Percentiles rank a stretch among this genome's conserved stretches.
Conservation (phyloP, 2,329 filamentous ascomycete species). For the Exophiala aquamarina region DNA sequence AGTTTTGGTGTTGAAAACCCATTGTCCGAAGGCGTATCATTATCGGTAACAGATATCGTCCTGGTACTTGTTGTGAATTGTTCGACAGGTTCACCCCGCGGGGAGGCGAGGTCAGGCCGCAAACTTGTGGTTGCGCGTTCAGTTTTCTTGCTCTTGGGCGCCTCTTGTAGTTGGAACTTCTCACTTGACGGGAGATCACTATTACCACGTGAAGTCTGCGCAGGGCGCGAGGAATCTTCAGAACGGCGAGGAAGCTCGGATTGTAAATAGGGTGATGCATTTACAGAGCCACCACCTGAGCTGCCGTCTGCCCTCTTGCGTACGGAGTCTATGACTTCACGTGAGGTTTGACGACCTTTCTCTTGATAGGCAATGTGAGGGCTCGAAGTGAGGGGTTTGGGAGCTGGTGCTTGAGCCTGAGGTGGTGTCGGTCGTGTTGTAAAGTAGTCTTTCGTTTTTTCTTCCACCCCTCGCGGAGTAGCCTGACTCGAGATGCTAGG, state of each 20-base stretch:
- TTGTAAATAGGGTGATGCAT: slow-evolving; percentile 18
- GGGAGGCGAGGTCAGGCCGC: slow-evolving; percentile 27
- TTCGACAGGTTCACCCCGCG: slow-evolving; percentile 15
- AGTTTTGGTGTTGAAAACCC: slow-evolving; percentile 46
- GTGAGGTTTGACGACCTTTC: slow-evolving; percentile 60
- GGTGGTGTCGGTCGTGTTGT: slow-evolving; percentile 30
- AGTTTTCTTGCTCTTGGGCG: slow-evolving; percentile 63
- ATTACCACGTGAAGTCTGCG: slow-evolving; percentile 13
- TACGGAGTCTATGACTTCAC: slow-evolving; percentile 12
- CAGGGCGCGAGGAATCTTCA: slow-evolving; percentile 17
- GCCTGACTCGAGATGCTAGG: slow-evolving; percentile 42
- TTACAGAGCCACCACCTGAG: slow-evolving; percentile 19
- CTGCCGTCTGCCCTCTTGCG: slow-evolving; percentile 42
- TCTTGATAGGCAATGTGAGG: slow-evolving; percentile 94
- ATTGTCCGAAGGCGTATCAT: slow-evolving; percentile 27
- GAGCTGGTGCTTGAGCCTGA: slow-evolving; percentile 39
- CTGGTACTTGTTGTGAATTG: slow-evolving; percentile 12
- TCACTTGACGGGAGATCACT: slow-evolving; percentile 40
- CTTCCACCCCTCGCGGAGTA: slow-evolving; percentile 52
- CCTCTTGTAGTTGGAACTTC: slow-evolving; percentile 78
- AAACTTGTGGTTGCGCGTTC: slow-evolving; percentile 40
- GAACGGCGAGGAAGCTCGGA: slow-evolving; percentile 13
- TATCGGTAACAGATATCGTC: slow-evolving; percentile 33
- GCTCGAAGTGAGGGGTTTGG: slow-evolving; percentile 44
- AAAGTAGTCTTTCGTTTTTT: slow-evolving; percentile 60